Conservation (phyloP, 768 basidiomycete genomes). For the Favolaschia claudopus region DNA sequence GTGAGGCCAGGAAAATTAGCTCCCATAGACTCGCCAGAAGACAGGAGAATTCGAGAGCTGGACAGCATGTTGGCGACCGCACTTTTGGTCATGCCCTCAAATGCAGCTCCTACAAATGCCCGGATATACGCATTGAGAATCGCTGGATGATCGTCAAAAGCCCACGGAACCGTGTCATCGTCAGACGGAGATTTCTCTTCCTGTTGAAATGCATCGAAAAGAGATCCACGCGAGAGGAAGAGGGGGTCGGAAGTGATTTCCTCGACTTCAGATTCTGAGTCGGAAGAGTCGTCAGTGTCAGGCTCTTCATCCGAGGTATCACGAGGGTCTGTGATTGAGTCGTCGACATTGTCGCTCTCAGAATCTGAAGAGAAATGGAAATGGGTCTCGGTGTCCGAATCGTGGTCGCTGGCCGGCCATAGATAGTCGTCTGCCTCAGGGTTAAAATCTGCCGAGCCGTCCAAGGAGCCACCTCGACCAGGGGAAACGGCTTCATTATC, state of each 20-base stretch:
- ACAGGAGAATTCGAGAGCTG: background rate
- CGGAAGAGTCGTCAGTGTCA: background rate
- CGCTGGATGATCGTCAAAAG: constrained; percentile 32
- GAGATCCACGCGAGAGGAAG: background rate
- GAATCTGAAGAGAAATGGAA: too few relatives aligned
- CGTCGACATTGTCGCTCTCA: too few relatives aligned
- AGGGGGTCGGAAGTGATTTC: background rate
- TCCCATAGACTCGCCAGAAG: background rate
- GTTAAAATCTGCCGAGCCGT: too few relatives aligned
- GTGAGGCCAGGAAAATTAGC: constrained; percentile 18
- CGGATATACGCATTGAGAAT: constrained; percentile 33
- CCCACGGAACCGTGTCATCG: constrained; percentile 20
- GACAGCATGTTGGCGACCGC: constrained; percentile 11
- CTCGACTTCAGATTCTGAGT: background rate
- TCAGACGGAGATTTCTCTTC: background rate
- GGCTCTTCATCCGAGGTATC: background rate
- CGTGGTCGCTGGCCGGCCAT: too few relatives aligned
- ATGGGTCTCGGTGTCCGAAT: too few relatives aligned
- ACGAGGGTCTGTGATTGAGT: too few relatives aligned
- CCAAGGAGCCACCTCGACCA: too few relatives aligned
- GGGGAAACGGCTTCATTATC: too few relatives aligned
- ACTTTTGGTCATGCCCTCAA: constrained; percentile 27
- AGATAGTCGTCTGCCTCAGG: too few relatives aligned
- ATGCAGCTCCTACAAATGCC: constrained; percentile 25
- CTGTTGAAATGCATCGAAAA: background rate